phyloP scores from a whole-genome alignment of 2,329 filamentous ascomycete genomes.

The Ramularia collo-cygni region DNA sequence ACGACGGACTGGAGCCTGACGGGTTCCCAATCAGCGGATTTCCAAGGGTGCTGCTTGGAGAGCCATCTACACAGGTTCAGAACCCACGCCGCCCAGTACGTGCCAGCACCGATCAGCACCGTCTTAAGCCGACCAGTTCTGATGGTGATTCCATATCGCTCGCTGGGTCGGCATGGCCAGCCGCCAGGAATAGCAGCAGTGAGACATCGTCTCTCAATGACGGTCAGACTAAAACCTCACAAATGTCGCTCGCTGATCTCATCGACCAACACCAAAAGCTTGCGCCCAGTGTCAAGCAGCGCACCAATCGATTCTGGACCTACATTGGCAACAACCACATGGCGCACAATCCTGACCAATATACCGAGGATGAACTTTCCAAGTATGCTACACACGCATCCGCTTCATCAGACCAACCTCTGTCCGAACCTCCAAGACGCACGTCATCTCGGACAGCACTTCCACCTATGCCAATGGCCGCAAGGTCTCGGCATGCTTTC shows the following conservation, averaged over 20 bases:
- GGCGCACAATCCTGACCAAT: constrained; percentile 29
- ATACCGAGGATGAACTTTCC: constrained; percentile 24
- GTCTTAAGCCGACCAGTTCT: constrained; percentile 9
- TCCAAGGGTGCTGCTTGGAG: constrained; percentile 27
- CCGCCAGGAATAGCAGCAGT: constrained; percentile 7
- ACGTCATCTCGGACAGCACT: constrained; percentile 2
- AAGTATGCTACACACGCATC: constrained; percentile 17
- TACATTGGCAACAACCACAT: constrained; percentile 32
- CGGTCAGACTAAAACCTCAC: constrained; percentile 15
- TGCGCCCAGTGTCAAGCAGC: constrained; percentile 20
- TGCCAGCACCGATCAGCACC: constrained; percentile 18
- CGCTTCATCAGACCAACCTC: neutral
- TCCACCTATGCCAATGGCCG: constrained; percentile 1
- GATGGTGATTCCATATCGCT: constrained; percentile 24
- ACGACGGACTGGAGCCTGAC: constrained; percentile 29
- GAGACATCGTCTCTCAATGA: constrained; percentile 21
- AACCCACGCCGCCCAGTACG: constrained; percentile 17
- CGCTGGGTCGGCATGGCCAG: constrained; percentile 12
- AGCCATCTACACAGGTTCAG: constrained; percentile 10
- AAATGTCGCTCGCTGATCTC: constrained; percentile 27
- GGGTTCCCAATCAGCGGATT: constrained; percentile 32
- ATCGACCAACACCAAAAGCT: constrained; percentile 24
- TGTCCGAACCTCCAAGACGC: neutral
- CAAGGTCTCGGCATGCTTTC: constrained; percentile 15
- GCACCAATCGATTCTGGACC: constrained; percentile 31